These are phyloP conservation scores for Artemisia argyi DNA, from an alignment of 129 eudicot genomes.

Conservation along the genomic window DNA sequence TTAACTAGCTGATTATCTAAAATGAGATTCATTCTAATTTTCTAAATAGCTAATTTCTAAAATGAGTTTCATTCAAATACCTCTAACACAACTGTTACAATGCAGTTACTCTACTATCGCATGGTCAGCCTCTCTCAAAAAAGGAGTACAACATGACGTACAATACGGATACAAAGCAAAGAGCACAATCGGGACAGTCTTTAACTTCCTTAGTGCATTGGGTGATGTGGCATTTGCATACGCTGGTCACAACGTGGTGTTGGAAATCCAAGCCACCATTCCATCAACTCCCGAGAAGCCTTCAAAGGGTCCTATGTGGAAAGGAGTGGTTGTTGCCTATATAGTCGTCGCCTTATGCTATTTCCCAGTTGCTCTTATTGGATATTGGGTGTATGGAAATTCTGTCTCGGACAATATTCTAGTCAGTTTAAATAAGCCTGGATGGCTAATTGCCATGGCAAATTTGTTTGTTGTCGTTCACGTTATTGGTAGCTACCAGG, in stretches of 20 bases:
- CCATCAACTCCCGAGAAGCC: conserved; percentile 74
- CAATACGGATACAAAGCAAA: conserved; percentile 39
- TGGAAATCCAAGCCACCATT: conserved; percentile 70
- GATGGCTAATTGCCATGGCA: conserved; percentile 67
- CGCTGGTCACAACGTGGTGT: conserved; percentile 68
- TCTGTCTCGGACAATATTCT: conserved; percentile 48
- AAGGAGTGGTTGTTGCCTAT: conserved; percentile 60
- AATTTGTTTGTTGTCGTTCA: conserved; percentile 61
- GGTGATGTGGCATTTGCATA: conserved; percentile 73
- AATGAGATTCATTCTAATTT: too few relatives aligned
- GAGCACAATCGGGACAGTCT: conserved; percentile 44
- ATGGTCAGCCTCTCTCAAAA: conserved; percentile 39
- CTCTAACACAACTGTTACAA: conserved; percentile 6
- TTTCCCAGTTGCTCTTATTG: conserved; percentile 67
- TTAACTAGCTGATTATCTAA: neutral
- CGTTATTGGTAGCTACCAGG: conserved; percentile 73
- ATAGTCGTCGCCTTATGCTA: conserved; percentile 61
- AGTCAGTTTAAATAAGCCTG: conserved; percentile 37
- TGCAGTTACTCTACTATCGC: conserved; percentile 67
- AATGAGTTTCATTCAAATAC: neutral
- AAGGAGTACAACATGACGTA: conserved; percentile 50
- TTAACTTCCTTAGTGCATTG: conserved; percentile 55
- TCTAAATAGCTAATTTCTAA: too few relatives aligned
- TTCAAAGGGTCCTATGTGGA: conserved; percentile 73
- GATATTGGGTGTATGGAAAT: conserved; percentile 47